Conservation (phyloP, 2,329 filamentous ascomycete species). For the Plenodomus tracheiphilus region DNA sequence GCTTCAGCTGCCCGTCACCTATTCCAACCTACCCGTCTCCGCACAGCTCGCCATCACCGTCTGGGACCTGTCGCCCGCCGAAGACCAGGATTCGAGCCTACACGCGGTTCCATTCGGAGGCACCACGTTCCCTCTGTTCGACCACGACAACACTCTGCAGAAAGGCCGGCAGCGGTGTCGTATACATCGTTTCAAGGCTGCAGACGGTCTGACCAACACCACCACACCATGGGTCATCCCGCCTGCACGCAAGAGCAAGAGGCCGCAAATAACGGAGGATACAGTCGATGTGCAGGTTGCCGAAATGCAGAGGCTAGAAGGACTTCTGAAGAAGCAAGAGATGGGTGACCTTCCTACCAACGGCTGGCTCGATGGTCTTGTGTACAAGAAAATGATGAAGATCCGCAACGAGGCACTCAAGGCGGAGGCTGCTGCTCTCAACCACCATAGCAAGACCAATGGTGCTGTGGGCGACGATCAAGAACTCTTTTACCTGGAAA, state of each 20-base stretch:
- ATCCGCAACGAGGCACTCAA: constrained; percentile 48
- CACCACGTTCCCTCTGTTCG: constrained; percentile 90
- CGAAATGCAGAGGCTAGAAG: constrained; percentile 87
- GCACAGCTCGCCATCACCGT: constrained; percentile 88
- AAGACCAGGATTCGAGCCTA: constrained; percentile 67
- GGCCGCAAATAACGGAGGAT: constrained; percentile 52
- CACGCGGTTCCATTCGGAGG: constrained; percentile 92
- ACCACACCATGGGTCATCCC: constrained; percentile 72
- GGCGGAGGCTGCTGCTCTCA: constrained; percentile 44
- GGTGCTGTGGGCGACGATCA: constrained; percentile 48
- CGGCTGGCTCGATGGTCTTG: constrained; percentile 93
- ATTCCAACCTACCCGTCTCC: constrained; percentile 78
- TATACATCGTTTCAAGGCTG: constrained; percentile 77
- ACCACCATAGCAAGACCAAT: constrained; percentile 22
- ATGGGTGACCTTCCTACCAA: constrained; percentile 94
- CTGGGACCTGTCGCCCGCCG: constrained; percentile 88
- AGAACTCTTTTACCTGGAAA: constrained; percentile 77
- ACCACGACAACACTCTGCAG: constrained; percentile 85
- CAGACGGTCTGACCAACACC: constrained; percentile 81
- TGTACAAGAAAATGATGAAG: constrained; percentile 88
- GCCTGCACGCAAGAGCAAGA: constrained; percentile 56
- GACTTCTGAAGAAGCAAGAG: constrained; percentile 94
- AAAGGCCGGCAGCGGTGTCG: constrained; percentile 92
- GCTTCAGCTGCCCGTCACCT: constrained; percentile 83
- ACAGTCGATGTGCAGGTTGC: constrained; percentile 69